Evolutionary conservation across 2,329 filamentous ascomycete genomes (phyloP).

Genomic region (Periconia digitata): DNA sequence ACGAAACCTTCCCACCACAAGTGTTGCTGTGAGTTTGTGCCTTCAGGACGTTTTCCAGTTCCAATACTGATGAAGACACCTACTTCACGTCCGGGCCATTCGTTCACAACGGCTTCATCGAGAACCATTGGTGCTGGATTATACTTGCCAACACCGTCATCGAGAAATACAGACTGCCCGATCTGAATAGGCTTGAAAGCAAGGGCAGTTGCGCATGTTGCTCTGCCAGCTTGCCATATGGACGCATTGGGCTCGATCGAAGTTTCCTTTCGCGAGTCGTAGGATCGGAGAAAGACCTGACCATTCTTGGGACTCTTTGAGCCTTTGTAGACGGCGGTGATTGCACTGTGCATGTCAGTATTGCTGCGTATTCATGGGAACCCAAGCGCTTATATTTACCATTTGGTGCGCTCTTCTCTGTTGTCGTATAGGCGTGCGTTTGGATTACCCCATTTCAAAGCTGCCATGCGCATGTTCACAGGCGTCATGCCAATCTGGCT

Average conservation of each 20-base stretch:
- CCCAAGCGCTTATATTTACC: constrained; percentile 59
- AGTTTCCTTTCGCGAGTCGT: constrained; percentile 91
- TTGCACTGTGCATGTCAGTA: constrained; percentile 60
- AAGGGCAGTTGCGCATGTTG: constrained; percentile 86
- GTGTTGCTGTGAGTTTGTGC: constrained; percentile 67
- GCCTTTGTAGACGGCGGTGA: constrained; percentile 89
- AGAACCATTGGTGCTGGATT: constrained; percentile 85
- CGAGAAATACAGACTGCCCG: constrained; percentile 89
- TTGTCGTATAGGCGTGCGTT: constrained; percentile 87
- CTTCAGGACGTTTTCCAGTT: constrained; percentile 81
- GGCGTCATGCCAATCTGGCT: constrained; percentile 74
- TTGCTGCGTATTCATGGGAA: background rate
- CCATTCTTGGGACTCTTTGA: constrained; percentile 65
- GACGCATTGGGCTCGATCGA: constrained; percentile 90
- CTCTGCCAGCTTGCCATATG: constrained; percentile 95
- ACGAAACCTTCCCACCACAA: constrained; percentile 92
- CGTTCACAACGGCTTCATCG: constrained; percentile 87
- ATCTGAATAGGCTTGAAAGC: constrained; percentile 96
- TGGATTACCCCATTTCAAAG: constrained; percentile 72
- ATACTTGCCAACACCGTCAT: constrained; percentile 88
- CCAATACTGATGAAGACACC: constrained; percentile 92
- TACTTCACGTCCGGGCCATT: constrained; percentile 92
- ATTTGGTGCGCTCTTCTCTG: constrained; percentile 83
- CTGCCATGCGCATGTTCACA: constrained; percentile 50
- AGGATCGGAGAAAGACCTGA: constrained; percentile 81